Evolutionary conservation across 2,329 filamentous ascomycete species (phyloP).

Genomic region (Stemphylium vesicarium): DNA sequence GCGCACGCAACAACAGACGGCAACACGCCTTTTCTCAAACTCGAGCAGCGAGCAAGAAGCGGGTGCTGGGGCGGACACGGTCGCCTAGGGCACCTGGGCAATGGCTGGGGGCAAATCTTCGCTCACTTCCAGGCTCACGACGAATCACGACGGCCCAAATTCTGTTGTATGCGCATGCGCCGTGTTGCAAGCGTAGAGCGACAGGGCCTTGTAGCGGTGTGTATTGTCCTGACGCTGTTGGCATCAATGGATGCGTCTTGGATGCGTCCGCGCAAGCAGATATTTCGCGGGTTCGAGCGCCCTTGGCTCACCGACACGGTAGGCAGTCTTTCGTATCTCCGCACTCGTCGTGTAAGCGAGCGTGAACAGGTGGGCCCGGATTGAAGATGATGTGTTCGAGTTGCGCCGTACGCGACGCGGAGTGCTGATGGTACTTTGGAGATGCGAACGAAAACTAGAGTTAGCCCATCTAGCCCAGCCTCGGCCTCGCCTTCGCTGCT

Average conservation of each 20-base stretch:
- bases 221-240: constrained; percentile 17
- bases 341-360: not conserved
- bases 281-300: constrained; percentile 7
- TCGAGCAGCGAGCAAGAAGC: not conserved
- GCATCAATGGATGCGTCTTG: constrained; percentile 22
- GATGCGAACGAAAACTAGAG: constrained; percentile 15
- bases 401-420: constrained; percentile 11
- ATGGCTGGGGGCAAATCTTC: constrained; percentile 20
- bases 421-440: constrained; percentile 12
- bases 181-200: constrained; percentile 17
- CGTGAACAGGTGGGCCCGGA: not conserved
- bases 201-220: constrained; percentile 1
- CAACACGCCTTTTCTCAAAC: not conserved
- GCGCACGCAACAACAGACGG: constrained; percentile 12
- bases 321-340: not conserved
- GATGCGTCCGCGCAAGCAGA: constrained; percentile 15
- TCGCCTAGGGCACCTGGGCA: not conserved
- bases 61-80: constrained; percentile 2
- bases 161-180: constrained; percentile 22
- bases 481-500: constrained; percentile 6
- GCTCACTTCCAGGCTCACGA: constrained; percentile 4
- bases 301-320: constrained; percentile 1
- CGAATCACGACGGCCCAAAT: constrained; percentile 5
- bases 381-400: constrained; percentile 4
- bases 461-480: constrained; percentile 9